phyloP scores from a whole-genome alignment of 371 early-diverging fungal species.

The Circinella minor region DNA sequence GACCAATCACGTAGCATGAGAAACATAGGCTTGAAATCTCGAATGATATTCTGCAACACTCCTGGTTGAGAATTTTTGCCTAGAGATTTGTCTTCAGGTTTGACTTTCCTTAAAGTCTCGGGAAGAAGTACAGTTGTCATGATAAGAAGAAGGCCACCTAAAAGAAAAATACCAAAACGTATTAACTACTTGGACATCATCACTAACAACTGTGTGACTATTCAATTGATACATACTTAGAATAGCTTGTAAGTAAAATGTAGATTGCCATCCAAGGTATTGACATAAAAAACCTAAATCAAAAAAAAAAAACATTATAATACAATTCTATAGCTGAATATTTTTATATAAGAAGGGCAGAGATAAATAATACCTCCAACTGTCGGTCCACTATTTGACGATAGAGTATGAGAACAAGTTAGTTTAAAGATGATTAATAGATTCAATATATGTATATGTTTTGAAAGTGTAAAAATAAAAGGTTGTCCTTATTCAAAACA shows the following conservation, averaged over 20 bases:
- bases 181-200: no score
- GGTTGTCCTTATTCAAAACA: not conserved
- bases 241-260: slow-evolving; percentile 66
- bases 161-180: not conserved
- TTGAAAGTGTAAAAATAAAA: no score
- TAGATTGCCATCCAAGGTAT: slow-evolving; percentile 65
- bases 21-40: slow-evolving; percentile 24
- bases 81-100: not conserved
- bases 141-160: slow-evolving; percentile 22
- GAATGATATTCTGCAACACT: not conserved
- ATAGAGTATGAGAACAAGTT: no score
- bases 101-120: slow-evolving; percentile 28
- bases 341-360: not conserved
- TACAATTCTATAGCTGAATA: not conserved
- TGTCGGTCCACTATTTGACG: not conserved
- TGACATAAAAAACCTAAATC: slow-evolving; percentile 56
- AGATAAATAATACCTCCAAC: slow-evolving; percentile 1
- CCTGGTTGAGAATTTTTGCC: not conserved
- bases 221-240: slow-evolving; percentile 21
- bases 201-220: no score
- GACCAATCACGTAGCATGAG: slow-evolving; percentile 29
- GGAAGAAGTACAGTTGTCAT: slow-evolving; percentile 28
- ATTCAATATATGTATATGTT: no score
- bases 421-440: no score
- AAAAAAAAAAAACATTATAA: not conserved